Base-by-base conservation (phyloP, 2,329 filamentous ascomycete species). In the Penicillium sp. region DNA sequence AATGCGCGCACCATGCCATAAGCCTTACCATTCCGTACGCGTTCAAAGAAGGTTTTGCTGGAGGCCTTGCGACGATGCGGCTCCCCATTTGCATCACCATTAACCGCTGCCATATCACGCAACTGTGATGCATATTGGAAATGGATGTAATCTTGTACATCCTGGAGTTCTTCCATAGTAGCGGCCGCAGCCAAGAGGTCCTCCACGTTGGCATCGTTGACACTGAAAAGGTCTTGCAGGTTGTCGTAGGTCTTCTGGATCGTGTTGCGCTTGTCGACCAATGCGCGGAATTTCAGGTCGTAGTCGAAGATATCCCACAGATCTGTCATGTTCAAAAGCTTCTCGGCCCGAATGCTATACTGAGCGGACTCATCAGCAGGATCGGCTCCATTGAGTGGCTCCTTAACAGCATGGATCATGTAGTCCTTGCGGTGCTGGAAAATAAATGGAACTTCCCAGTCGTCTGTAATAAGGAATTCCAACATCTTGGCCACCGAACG, bases 351-450 rank as follows among this genome's bases (percentile, higher is more conserved):
- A 51, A 92, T 84, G 50, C 86, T 85, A 65, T 86, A 89, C 52
- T 90, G 85, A 1, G 56, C 54, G 5, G 86, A 84, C 1, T 81
- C 84, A 62, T 90, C 85, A 8, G 82, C 81, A 58, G 92, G 87
- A 51, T 86, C 79, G 56, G 83, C 77, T 72, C 67, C 85, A 69
- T 76, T 85, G 6, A 82, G 80, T 35, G 80, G 76, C n/a, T 80
- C 74, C 66, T 89, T 91, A 59, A 86, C 87, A 22, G 89, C 88
- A 65, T 97, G 90, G 50, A 99, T 95, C 39, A 99, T 81, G 67
- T 97, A 99, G 70, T 99, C 94, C 72, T 96, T 96, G 55, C 94
- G 90, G 67, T 99, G 94, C 70, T 96, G 92, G 72, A 96, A 96
- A 62, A 99, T 94, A 70, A 96, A 99, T 0, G 94, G 92, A 1